Conservation (phyloP, 2,329 filamentous ascomycete genomes). For the Septoria linicola region DNA sequence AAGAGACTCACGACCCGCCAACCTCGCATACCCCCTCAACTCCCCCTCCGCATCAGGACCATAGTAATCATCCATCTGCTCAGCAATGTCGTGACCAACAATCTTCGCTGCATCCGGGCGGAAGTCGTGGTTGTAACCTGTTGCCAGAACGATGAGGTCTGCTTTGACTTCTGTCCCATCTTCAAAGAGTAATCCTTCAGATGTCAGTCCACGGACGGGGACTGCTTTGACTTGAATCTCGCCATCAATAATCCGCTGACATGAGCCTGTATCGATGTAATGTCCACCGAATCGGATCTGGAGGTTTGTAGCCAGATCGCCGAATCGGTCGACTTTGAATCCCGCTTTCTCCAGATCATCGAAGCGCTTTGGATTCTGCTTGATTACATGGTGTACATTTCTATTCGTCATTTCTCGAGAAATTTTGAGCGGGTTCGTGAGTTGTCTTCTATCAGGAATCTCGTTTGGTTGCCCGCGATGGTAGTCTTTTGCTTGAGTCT, state of each 20-base stretch:
- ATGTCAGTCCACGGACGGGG: slow-evolving; percentile 40
- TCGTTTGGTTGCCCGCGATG: slow-evolving; percentile 21
- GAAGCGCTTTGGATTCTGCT: slow-evolving; percentile 40
- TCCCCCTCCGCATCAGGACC: slow-evolving; percentile 51
- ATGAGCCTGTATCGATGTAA: slow-evolving; percentile 50
- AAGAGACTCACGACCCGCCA: slow-evolving; percentile 39
- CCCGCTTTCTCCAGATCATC: slow-evolving; percentile 45
- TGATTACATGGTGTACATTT: slow-evolving; percentile 31
- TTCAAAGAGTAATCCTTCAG: slow-evolving; percentile 44
- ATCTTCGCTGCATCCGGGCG: slow-evolving; percentile 41
- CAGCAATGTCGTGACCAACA: slow-evolving; percentile 44
- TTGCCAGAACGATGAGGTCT: slow-evolving; percentile 50
- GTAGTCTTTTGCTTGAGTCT: slow-evolving; percentile 22
- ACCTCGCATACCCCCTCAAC: slow-evolving; percentile 45
- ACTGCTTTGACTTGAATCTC: slow-evolving; percentile 48
- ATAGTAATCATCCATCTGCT: slow-evolving; percentile 47
- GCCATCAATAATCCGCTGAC: slow-evolving; percentile 44
- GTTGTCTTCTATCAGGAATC: slow-evolving; percentile 26
- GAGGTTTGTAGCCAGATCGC: slow-evolving; percentile 41
- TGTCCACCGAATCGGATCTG: slow-evolving; percentile 48
- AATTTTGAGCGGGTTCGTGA: slow-evolving; percentile 35
- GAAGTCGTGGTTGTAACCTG: slow-evolving; percentile 49
- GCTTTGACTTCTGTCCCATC: slow-evolving; percentile 47
- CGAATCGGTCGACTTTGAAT: slow-evolving; percentile 44
- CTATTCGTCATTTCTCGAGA: slow-evolving; percentile 37